phyloP scores from a whole-genome alignment of 1,139 yeast species.

The Pichia sp. region DNA sequence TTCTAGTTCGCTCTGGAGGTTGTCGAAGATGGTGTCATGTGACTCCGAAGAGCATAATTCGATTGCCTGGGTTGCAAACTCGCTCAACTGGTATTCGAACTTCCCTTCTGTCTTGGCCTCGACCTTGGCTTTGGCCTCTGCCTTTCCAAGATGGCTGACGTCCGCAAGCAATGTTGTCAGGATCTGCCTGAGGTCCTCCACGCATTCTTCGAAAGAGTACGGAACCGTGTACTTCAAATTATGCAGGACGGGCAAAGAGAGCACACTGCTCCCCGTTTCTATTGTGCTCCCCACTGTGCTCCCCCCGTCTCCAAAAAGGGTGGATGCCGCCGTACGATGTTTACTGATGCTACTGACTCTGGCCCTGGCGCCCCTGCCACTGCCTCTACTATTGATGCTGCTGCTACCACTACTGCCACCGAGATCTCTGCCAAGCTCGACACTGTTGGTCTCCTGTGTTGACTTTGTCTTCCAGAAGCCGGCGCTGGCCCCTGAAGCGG shows the following conservation, averaged over 20 bases:
- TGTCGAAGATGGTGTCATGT: background rate
- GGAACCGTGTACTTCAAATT: background rate
- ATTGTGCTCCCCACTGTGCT: no score
- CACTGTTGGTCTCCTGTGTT: background rate
- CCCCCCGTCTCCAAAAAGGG: no score
- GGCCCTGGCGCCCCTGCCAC: background rate
- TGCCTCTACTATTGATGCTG: no score
- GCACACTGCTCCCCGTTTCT: background rate
- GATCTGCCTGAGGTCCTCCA: conserved; percentile 8
- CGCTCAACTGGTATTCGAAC: conserved; percentile 1
- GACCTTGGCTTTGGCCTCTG: background rate
- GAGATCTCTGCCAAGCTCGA: background rate
- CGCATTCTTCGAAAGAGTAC: conserved; percentile 6
- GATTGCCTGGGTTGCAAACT: conserved; percentile 6
- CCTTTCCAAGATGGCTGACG: background rate
- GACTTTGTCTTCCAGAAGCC: background rate
- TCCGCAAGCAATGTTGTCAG: conserved; percentile 4
- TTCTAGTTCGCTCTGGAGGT: background rate
- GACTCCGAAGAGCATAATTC: conserved; percentile 12
- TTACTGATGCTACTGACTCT: no score
- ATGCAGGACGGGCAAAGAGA: background rate
- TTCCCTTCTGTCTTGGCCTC: background rate
- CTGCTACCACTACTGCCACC: background rate
- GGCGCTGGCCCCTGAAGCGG: background rate
- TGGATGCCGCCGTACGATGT: no score